Evolutionary conservation across 2,329 filamentous ascomycete genomes (phyloP), one percentile per base, ranked within the genome.

Genomic region (Cladophialophora immunda): DNA sequence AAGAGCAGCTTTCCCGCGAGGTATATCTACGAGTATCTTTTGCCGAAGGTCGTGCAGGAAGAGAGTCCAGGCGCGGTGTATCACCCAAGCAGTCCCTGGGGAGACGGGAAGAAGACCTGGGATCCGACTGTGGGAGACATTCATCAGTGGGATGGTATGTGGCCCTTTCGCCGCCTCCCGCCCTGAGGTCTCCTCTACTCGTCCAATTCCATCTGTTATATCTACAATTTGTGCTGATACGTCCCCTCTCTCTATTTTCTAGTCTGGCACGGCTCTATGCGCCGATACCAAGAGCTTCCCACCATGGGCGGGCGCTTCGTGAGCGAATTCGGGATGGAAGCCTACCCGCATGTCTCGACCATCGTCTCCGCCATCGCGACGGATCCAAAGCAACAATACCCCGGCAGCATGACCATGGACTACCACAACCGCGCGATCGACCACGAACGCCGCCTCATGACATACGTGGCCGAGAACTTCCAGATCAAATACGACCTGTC

Each of bases 391-490:
- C 92, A 97, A 73, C 86, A 91, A 3, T 94, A 92, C 77, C 86
- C 93, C 1, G 92, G 96, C 76, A 95, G 92, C 2, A 90, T 90
- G 30, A 94, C 93, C 6, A 81, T 97, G 32, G 94, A 97, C 77
- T 97, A 97, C 76, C 94, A 97, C 83, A 97, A 97, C 83, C 97
- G 97, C 80, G 94, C 93, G 1, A 90, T 90, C 59, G 94, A 93
- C 0, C 92, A 97, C 76, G 92, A 96, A 78, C 87, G 93, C 25
- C 86, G 93, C 41, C 88, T 97, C 64, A 93, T 93, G 1, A 87
- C 93, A 0, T 97, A 97, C 75, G 83, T 97, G 1, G 92, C 92
- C 1, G 94, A 97, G 78, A 97, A 97, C 80, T 87, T 97, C 75
- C 88, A 91, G 2, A 83, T 80, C 4, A 45, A 47, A 13, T 81